Base-by-base conservation (phyloP, 345 rosid species). In the Euclidium syriacum region DNA sequence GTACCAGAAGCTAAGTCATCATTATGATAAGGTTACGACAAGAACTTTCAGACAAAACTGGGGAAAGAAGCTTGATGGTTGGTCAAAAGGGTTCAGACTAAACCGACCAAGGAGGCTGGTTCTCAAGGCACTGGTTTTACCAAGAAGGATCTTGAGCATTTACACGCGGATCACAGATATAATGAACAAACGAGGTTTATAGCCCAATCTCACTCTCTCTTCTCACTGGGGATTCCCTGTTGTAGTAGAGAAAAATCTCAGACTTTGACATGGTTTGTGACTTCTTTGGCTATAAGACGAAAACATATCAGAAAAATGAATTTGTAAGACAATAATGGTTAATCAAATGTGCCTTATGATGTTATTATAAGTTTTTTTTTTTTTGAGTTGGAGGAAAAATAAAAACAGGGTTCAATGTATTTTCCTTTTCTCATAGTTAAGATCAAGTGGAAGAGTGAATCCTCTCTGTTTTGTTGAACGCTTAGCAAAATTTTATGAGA, bases 201-300 rank as follows among this genome's bases (percentile, higher is more conserved):
- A 64, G 64, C 81, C 88, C 12, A 80, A 61, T 64, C 53, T 80
- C 58, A 57, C 73, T 58, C 68, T 89, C 53, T 78, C 83, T 38
- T 71, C 85, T 63, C 82, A 78, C 7, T 79, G 81, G 89, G 95
- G 91, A 11, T 52, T 89, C 83, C 4, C 81, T 78, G 49, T 52
- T 81, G 30, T 76, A 5, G 27, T 30, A 54, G 57, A 62, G 19
- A 41, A 46, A 7, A 62, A n/a, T 10, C 68, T 62, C 15, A 10
- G 7, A 15, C 42, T 70, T 20, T 70, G 73, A 66, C 15, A 30
- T 30, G 34, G 40, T 35, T 34, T 48, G 26, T 52, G 51, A 65
- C 58, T 63, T 63, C 20, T n/a, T n/a, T n/a, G n/a, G n/a, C 22
- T 25, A 34, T 64, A 33, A n/a, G 10, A 57, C 26, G 9, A 48